Percentiles rank a stretch among this genome's conserved stretches.
phyloP scores from a whole-genome alignment of 1,284 basidiomycete genomes.

The Irpex lacteus region DNA sequence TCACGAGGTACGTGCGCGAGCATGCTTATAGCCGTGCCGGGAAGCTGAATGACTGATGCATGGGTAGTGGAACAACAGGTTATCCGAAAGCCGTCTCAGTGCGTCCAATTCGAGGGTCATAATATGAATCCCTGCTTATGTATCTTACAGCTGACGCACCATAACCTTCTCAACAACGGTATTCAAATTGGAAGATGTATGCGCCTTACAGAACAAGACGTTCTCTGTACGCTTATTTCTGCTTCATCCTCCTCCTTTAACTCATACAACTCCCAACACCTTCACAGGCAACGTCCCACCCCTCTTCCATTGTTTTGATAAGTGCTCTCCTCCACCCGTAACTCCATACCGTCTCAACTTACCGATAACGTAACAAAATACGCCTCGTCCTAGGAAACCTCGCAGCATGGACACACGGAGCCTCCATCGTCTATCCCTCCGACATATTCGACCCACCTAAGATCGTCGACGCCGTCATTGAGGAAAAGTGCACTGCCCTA shows the following conservation, averaged over 20 bases:
- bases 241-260: too few species aligned
- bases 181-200: constrained; percentile 71
- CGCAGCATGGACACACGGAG: constrained; percentile 74
- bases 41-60: neutral
- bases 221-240: too few species aligned
- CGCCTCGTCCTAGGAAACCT: constrained; percentile 81
- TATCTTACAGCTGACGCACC: constrained; percentile 60
- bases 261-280: neutral
- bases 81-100: constrained; percentile 78
- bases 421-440: constrained; percentile 74
- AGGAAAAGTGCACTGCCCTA: constrained; percentile 72
- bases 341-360: constrained; percentile 1
- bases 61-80: constrained; percentile 72
- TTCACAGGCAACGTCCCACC: constrained; percentile 72
- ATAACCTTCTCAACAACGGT: constrained; percentile 77
- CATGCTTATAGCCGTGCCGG: neutral
- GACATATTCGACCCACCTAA: constrained; percentile 60
- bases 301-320: constrained; percentile 86
- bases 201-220: constrained; percentile 58
- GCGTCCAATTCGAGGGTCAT: constrained; percentile 5
- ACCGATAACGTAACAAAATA: constrained; percentile 27
- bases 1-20: constrained; percentile 59
- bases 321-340: constrained; percentile 35
- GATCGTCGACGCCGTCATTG: constrained; percentile 63
- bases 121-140: too few species aligned